A percentile compares a stretch with the other conserved stretches of the same genome.
Conservation (phyloP, 179 eudicot species). For the Beta macrorhiza region DNA sequence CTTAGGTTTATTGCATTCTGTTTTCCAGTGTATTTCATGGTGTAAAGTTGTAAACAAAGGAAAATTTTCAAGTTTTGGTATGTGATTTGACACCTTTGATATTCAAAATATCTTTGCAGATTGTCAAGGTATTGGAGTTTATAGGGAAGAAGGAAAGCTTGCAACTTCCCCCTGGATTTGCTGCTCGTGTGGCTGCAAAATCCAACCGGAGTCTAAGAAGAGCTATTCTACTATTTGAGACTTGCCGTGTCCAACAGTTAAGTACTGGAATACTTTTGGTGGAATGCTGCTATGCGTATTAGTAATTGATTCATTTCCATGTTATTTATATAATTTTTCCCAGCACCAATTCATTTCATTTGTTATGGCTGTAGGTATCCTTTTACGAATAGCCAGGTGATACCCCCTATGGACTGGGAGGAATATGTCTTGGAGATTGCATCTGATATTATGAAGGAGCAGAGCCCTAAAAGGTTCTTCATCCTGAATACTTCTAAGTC, state of each 20-base stretch:
- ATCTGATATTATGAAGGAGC: slow-evolving; percentile 90
- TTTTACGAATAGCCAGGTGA: slow-evolving; percentile 62
- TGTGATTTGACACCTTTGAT: background rate
- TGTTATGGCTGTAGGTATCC: slow-evolving; percentile 61
- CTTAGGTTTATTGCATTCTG: background rate
- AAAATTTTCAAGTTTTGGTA: background rate
- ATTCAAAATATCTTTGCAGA: slow-evolving; percentile 41
- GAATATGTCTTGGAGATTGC: slow-evolving; percentile 83
- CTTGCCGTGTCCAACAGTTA: slow-evolving; percentile 96
- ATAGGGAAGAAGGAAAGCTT: slow-evolving; percentile 82
- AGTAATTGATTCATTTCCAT: slow-evolving; percentile 1
- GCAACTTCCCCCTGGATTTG: slow-evolving; percentile 78
- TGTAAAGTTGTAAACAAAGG: background rate
- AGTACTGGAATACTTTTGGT: slow-evolving; percentile 28
- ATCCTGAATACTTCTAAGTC: background rate
- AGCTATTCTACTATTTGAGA: slow-evolving; percentile 77
- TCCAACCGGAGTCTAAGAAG: slow-evolving; percentile 89
- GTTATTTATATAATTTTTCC: background rate
- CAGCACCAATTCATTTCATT: slow-evolving; percentile 11
- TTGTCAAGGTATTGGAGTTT: slow-evolving; percentile 78
- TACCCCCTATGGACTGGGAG: slow-evolving; percentile 98
- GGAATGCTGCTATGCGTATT: background rate
- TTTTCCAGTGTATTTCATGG: background rate
- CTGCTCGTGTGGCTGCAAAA: slow-evolving; percentile 72
- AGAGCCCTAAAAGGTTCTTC: slow-evolving; percentile 88